Conservation (phyloP, 1,284 basidiomycete species). For the Boletus semigastroideus region DNA sequence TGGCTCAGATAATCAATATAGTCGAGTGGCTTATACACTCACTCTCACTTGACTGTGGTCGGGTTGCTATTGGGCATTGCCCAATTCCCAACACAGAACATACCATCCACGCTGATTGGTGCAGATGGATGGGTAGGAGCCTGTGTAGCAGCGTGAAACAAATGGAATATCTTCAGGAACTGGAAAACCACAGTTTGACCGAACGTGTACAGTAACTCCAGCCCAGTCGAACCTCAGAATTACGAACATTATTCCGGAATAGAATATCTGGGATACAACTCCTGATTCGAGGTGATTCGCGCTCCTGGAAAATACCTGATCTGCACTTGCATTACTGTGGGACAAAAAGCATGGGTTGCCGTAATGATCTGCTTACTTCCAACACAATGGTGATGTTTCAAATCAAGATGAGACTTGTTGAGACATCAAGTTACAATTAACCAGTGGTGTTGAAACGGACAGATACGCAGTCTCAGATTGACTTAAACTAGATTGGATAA, state of each 20-base stretch:
- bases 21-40: too few species aligned
- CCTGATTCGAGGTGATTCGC: not conserved
- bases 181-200: not conserved
- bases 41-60: too few species aligned
- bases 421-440: constrained; percentile 8
- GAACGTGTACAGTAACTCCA: not conserved
- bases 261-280: not conserved
- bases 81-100: too few species aligned
- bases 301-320: not conserved
- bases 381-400: not conserved
- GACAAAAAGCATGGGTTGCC: not conserved
- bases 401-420: constrained; percentile 7
- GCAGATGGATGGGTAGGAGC: too few species aligned
- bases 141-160: not conserved
- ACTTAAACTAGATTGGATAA: not conserved
- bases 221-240: not conserved
- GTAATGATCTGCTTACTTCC: not conserved
- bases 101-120: too few species aligned
- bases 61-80: too few species aligned
- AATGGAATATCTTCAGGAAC: constrained; percentile 1
- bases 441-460: constrained; percentile 6
- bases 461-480: not conserved
- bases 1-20: too few species aligned
- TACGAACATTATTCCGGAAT: not conserved
- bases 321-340: not conserved